Evolutionary conservation across 2,329 filamentous ascomycete genomes (phyloP).

Genomic region (Alternaria arborescens): DNA sequence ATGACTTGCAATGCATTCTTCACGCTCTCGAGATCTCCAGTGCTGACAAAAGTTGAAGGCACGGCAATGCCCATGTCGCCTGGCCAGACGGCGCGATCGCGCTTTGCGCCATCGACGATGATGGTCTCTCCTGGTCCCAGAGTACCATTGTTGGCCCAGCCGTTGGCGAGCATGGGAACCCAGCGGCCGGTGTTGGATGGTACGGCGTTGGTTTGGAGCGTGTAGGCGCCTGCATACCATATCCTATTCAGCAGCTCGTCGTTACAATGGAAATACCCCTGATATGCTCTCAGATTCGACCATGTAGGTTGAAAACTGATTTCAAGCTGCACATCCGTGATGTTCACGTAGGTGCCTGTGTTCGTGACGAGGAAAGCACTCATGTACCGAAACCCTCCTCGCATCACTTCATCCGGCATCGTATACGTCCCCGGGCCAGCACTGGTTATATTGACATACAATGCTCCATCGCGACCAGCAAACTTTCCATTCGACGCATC

Average conservation of each 20-base stretch:
- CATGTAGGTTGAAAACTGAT: slow-evolving; percentile 61
- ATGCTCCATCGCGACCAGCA: slow-evolving; percentile 54
- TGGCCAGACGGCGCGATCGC: slow-evolving; percentile 51
- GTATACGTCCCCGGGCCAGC: slow-evolving; percentile 50
- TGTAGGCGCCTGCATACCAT: slow-evolving; percentile 63
- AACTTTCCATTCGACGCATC: slow-evolving; percentile 55
- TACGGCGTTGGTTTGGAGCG: slow-evolving; percentile 49
- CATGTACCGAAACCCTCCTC: slow-evolving; percentile 64
- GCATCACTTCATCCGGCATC: slow-evolving; percentile 56
- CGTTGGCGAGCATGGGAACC: slow-evolving; percentile 27
- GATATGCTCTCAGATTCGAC: slow-evolving; percentile 53
- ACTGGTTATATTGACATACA: slow-evolving; percentile 55
- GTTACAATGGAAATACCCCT: slow-evolving; percentile 47
- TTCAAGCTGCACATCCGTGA: slow-evolving; percentile 54
- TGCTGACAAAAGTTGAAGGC: slow-evolving; percentile 19
- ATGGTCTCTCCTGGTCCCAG: slow-evolving; percentile 45
- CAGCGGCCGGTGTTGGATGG: slow-evolving; percentile 46
- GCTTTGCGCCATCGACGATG: slow-evolving; percentile 53
- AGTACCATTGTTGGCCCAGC: slow-evolving; percentile 50
- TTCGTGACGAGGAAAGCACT: slow-evolving; percentile 56
- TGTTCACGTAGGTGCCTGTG: slow-evolving; percentile 45
- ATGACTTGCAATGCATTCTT: slow-evolving; percentile 28
- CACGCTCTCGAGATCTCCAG: slow-evolving; percentile 23
- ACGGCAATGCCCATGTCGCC: slow-evolving; percentile 32
- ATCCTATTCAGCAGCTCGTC: slow-evolving; percentile 62